A percentile compares a stretch with the other conserved stretches of the same genome.
These are phyloP conservation scores for Phytophthora chlamydospora DNA, from an alignment of 352 stramenopile genomes.

Conservation along the genomic window DNA sequence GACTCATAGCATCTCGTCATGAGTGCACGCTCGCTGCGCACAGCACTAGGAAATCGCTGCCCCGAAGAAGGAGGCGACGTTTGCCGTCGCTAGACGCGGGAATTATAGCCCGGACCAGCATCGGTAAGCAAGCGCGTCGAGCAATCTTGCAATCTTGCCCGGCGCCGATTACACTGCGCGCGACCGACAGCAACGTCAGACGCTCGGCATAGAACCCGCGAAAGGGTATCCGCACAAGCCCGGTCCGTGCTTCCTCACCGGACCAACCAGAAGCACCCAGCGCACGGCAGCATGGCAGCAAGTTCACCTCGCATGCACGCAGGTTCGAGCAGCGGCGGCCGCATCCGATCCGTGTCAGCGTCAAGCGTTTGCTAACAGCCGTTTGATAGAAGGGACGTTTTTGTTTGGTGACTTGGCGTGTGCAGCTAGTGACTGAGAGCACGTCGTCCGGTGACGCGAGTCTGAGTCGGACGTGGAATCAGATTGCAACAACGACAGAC, in stretches of 20 bases:
- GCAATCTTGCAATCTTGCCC: constrained; percentile 5
- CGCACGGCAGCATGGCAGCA: not conserved
- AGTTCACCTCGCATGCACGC: not conserved
- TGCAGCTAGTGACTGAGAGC: no score
- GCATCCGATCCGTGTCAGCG: constrained; percentile 1
- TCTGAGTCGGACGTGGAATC: constrained; percentile 19
- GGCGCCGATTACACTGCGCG: constrained; percentile 20
- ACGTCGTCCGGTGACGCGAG: constrained; percentile 17
- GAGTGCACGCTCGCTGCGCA: no score
- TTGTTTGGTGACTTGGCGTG: no score
- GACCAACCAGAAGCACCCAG: constrained; percentile 18
- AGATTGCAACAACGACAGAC: constrained; percentile 29
- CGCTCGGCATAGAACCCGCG: constrained; percentile 13
- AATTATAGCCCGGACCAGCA: no score
- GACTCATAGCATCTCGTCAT: no score
- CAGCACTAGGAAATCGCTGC: no score
- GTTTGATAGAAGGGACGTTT: no score
- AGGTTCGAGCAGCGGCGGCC: not conserved
- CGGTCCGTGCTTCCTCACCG: constrained; percentile 3
- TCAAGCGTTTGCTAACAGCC: no score
- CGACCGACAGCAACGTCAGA: constrained; percentile 17
- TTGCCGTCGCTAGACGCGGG: not conserved
- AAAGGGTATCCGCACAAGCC: not conserved
- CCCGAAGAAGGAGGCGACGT: no score
- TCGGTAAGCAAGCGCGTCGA: not conserved